Evolutionary conservation across 202 grass and related monocot species (phyloP).

Genomic region (Hordeum pubiflorum): DNA sequence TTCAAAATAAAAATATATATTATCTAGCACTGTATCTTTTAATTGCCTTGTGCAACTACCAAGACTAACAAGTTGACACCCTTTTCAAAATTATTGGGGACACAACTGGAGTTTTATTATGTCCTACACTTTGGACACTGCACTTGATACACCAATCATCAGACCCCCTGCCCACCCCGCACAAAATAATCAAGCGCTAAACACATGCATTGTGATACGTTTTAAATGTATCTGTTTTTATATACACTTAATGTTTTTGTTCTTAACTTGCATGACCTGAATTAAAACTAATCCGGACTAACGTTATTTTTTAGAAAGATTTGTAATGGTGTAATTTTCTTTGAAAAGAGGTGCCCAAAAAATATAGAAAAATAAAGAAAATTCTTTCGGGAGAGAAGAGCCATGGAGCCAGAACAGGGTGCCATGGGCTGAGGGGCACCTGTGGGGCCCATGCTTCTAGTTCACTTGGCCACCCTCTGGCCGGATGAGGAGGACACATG

Average conservation of each 20-base stretch:
- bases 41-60: too few relatives aligned
- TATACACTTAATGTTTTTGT: too few relatives aligned
- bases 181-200: too few relatives aligned
- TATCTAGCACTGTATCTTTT: neutral
- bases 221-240: too few relatives aligned
- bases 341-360: neutral
- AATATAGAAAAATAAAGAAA: neutral
- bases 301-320: neutral
- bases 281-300: neutral
- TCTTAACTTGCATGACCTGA: neutral
- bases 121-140: too few relatives aligned
- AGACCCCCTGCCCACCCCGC: too few relatives aligned
- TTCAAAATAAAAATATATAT: neutral
- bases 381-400: neutral
- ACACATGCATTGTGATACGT: too few relatives aligned
- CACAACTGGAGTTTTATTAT: neutral
- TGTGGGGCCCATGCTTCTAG: neutral
- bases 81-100: neutral
- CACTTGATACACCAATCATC: too few relatives aligned
- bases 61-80: neutral
- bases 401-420: neutral
- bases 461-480: neutral
- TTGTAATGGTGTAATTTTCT: neutral
- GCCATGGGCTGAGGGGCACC: too few relatives aligned
- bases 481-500: neutral